Base-by-base conservation (phyloP, 1,139 yeast genomes). In the Magnusiomyces paraingens region DNA sequence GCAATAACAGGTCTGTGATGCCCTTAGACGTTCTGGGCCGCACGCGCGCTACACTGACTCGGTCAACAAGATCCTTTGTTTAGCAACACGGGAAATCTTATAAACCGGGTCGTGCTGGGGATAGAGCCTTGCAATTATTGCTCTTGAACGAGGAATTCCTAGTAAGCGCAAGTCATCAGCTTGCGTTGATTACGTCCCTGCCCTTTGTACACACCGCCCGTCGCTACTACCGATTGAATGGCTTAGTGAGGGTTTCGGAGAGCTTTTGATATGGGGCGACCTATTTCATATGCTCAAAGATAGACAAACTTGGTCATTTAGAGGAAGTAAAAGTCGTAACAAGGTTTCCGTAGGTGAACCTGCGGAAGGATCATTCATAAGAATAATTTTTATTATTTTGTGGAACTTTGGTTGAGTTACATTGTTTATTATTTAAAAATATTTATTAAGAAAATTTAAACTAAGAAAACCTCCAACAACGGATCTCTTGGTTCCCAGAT, bases 191-290 rank as follows among this genome's bases (percentile, higher is more conserved):
- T 68, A 68, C 70, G 72, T 69, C 71, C 71, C 71, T 69, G 72
- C 71, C 72, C 72, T 69, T 69, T 69, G 72, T 69, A 69, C 71
- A 68, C 72, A 67, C 73, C 71, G 71, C 72, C 72, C 72, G 72
- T 68, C 72, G 73, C 72, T 68, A 68, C 73, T 69, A 70, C 73
- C 72, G 72, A 69, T 69, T 70, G 73, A 70, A 69, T 69, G 72
- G 72, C 70, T 68, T 69, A 68, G 70, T 68, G 72, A 69, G 72
- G 69, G 69, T 66, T 68, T 64, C 62, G 68, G 64, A 61, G 52
- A 57, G 60, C 56, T 26, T 51, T 50, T 51, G 63, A 62, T 58
- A 61, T 64, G 62, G 68, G 70, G 69, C 66, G 62, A 64, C 69
- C 62, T 59, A 62, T 55, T 54, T 58, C 61, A 60, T 60, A 60